These are phyloP conservation scores for Stachybotrys chlorohalonatus DNA, from an alignment of 2,329 filamentous ascomycete genomes.

Conservation along the genomic window DNA sequence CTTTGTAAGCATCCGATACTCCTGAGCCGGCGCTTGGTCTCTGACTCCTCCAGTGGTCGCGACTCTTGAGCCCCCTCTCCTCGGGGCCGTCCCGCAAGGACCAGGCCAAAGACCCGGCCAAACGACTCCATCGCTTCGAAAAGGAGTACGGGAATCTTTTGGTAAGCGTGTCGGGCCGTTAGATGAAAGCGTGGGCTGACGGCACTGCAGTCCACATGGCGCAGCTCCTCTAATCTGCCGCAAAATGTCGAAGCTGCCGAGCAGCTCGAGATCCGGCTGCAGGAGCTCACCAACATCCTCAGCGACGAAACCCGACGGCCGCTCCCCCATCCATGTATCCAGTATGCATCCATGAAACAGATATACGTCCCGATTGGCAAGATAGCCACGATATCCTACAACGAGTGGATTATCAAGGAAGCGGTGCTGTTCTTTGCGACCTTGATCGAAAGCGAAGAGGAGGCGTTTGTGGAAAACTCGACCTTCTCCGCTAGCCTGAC, in stretches of 20 bases:
- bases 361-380: slow-evolving; percentile 86
- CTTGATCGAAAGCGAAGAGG: slow-evolving; percentile 91
- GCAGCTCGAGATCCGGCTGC: slow-evolving; percentile 51
- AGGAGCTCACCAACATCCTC: slow-evolving; percentile 62
- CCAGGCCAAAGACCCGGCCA: slow-evolving; percentile 52
- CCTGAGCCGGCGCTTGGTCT: background rate
- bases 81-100: slow-evolving; percentile 47
- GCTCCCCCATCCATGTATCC: slow-evolving; percentile 82
- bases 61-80: slow-evolving; percentile 55
- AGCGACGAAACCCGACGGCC: slow-evolving; percentile 84
- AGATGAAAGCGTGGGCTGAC: background rate
- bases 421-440: slow-evolving; percentile 82
- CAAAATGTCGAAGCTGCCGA: slow-evolving; percentile 54
- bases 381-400: slow-evolving; percentile 75
- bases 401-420: slow-evolving; percentile 78
- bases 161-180: slow-evolving; percentile 26
- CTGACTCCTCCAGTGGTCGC: slow-evolving; percentile 46
- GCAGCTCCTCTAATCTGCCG: slow-evolving; percentile 50
- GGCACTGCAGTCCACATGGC: slow-evolving; percentile 42
- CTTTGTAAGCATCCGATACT: background rate
- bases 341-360: slow-evolving; percentile 76
- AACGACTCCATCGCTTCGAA: slow-evolving; percentile 57
- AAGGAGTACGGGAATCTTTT: slow-evolving; percentile 56
- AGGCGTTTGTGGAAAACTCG: slow-evolving; percentile 82
- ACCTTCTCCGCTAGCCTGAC: slow-evolving; percentile 82